Base-by-base conservation (phyloP, 2,329 filamentous ascomycete species). In the Salinomyces thailandicus region DNA sequence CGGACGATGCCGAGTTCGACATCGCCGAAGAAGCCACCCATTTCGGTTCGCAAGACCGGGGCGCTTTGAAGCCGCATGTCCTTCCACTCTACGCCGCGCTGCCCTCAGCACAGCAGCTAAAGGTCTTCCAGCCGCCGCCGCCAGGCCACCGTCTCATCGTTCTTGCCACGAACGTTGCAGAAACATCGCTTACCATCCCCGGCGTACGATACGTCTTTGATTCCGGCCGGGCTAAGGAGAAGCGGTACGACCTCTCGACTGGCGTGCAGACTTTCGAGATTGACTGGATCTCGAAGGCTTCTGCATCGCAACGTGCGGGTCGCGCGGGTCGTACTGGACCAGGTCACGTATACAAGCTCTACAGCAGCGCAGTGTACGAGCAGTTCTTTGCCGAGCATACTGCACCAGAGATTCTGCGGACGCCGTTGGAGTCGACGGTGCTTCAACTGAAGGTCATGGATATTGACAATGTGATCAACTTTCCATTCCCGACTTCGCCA, bases 231-330 rank as follows among this genome's bases (percentile, higher is more conserved):
- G 81, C 84, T 22, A 98, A 98, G 60, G 87, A 95, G 59, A 81
- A 89, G 44, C 82, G 80, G 39, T 96, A 91, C 52, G 84, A 96
- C 55, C 72, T 76, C n/a, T 66, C 75, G 8, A 95, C 83, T 6
- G 89, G 89, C 3, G 89, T 98, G 1, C 91, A 98, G 58, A 94
- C 82, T 54, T 98, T 94, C 56, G 83, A 94, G 51, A 76, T 98
- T 36, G 81, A 82, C 27, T 98, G 89, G 85, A 93, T 96, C 57
- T 95, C 87, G 65, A 96, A 98, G 64, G 91, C 91, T 18, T 93
- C 85, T 57, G 89, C 91, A 5, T 83, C 79, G 47, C 91, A 98
- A 61, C 75, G 91, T 57, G 78, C 85, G 41, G 91, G 91, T 63
- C 85, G 91, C 71, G 91, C 91, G 39, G 91, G 93, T 45, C 80